These are phyloP conservation scores for Austroboletus eburneus DNA, from an alignment of 768 basidiomycete species.

Conservation along the genomic window DNA sequence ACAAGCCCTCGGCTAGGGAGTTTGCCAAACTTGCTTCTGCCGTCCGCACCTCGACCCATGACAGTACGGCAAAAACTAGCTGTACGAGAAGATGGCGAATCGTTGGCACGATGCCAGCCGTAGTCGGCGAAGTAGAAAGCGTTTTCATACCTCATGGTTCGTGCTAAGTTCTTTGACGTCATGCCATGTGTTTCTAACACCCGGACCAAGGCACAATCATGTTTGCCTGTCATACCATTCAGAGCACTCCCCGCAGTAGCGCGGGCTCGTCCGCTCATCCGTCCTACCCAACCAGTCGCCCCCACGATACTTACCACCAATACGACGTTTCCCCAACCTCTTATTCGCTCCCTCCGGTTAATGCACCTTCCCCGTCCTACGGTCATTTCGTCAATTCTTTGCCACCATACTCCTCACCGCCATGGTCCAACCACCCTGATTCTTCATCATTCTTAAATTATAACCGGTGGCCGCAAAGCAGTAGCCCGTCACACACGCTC, in stretches of 20 bases:
- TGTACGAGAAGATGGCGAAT: constrained; percentile 84
- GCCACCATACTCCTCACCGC: constrained; percentile 25
- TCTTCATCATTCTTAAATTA: constrained; percentile 29
- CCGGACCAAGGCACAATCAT: constrained; percentile 32
- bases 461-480: constrained; percentile 27
- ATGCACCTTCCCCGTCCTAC: constrained; percentile 25
- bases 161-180: constrained; percentile 37
- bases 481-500: constrained; percentile 27
- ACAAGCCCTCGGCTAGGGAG: constrained; percentile 40
- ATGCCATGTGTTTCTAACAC: constrained; percentile 28
- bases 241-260: constrained; percentile 21
- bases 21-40: constrained; percentile 60
- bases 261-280: constrained; percentile 9
- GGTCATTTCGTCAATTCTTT: constrained; percentile 21
- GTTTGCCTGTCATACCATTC: constrained; percentile 38
- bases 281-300: constrained; percentile 23
- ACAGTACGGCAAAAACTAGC: constrained; percentile 76
- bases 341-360: constrained; percentile 32
- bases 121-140: constrained; percentile 70
- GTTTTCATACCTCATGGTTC: constrained; percentile 88
- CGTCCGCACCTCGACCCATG: constrained; percentile 50
- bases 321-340: constrained; percentile 27
- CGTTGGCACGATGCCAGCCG: constrained; percentile 56
- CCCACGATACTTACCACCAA: constrained; percentile 25
- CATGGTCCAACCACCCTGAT: constrained; percentile 27